Evolutionary conservation across 192 early-diverging fungal species (phyloP), one percentile per base, ranked within the genome.

Genomic region (Backusella sp.): DNA sequence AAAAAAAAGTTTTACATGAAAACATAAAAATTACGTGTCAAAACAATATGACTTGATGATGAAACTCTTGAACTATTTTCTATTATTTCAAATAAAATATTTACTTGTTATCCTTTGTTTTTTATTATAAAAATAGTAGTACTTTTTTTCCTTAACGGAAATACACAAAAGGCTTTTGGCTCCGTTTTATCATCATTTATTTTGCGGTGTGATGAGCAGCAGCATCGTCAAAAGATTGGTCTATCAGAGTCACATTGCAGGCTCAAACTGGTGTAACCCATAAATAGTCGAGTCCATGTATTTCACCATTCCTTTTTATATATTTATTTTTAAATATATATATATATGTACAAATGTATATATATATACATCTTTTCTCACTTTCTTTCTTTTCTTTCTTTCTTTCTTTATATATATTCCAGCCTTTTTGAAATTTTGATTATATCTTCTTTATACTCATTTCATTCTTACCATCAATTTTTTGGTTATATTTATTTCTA

Each of bases 241-340:
- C 53, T 59, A 59, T 59, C 53, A 59, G 56, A 62, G 56, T 62
- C 56, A 62, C 56, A 62, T 62, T 62, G 56, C 56, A 62, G 56
- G 56, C 56, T 62, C 56, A 28, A 28, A 28, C 21, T 62, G 56
- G 56, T 62, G 56, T 62, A 28, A 62, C 56, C 12, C 11, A 62
- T 62, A 26, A 11, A 12, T 62, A 23, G 56, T 28, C 28, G 21
- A n/a, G 56, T 8, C 56, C 26, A 62, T 62, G 28, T 28, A 28
- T 62, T 32, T 62, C 21, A 62, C 56, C 56, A 62, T 62, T 62
- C 56, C 56, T 62, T 62, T 62, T 62, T 62, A 26, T 62, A 59
- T 59, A 59, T 62, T 28, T 62, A 62, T 62, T 62, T 62, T 62
- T 26, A 62, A 26, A 62, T 62, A 26, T 26, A 59, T 59, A 26